Evolutionary conservation across 768 basidiomycete genomes (phyloP), one percentile per base, ranked within the genome.

Genomic region (Bullera alba): DNA sequence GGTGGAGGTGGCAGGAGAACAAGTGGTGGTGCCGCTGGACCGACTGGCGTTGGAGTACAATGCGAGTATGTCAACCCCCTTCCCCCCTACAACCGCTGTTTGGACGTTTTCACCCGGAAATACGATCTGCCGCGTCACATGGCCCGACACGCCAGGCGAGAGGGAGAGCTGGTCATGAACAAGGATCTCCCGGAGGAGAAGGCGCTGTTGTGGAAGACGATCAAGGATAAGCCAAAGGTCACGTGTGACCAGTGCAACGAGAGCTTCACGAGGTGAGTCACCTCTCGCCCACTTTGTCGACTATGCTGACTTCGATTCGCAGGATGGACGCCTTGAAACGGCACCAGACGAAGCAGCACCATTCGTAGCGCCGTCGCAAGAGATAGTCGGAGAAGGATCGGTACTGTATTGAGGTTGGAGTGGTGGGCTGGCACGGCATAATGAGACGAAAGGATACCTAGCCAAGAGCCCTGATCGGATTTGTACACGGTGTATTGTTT

Each of bases 261-360:
- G 53, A 65, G 58, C 44, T 68, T 68, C 34, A 68, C 66, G 14
- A 51, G 65, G 65, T 67, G 39, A 56, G 65, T 61, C 0, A 29
- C n/a, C 17, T 5, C 16, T 2, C 15, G n/a, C 8, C 5, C 32
- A 15, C 5, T 32, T 28, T 27, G 22, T n/a, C 42, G 26, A 6
- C 19, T 1, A 26, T 29, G 48, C 43, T 53, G 29, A 46, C 28
- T 35, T 22, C 19, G 22, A 25, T 10, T 10, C 23, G 8, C 41
- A 66, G 66, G 34, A 65, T 65, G 66, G 66, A 68, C 47, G 66
- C 66, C 4, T 39, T 68, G 12, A 68, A 68, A 48, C 48, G 66
- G 39, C 66, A 68, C 50, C 63, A 65, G 41, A 56, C 66, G 5
- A 68, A 68, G 46, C 66, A 68, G 42, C 58, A 63, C 50, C 63